Base-by-base conservation (phyloP, 1,284 basidiomycete genomes). In the Tranzscheliella williamsii region DNA sequence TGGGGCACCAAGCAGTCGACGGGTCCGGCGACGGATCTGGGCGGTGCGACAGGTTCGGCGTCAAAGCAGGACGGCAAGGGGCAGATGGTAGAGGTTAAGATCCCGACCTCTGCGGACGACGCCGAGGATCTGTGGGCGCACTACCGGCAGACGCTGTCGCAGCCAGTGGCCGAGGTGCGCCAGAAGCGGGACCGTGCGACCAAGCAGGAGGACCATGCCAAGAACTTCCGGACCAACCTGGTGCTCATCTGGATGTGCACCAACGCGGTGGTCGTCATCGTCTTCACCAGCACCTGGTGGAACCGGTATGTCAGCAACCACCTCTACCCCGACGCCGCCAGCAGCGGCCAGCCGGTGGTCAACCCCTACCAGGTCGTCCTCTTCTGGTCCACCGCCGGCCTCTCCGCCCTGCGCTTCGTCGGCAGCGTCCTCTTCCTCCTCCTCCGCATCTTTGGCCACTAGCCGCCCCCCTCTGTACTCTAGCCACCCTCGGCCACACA, bases 141-240 rank as follows among this genome's bases (percentile, higher is more conserved):
- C 48, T 73, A 74, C 30, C 64, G 70, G 35, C 71, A 73, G 39
- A 67, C 70, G 18, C 63, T 76, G 1, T 45, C 64, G 3, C 51
- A 51, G 24, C 67, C 67, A 5, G 34, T 50, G 3, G 38, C 48
- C 15, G 44, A 56, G 23, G 63, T 51, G 27, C 40, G 49, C 43
- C 34, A 51, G 40, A 57, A 51, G 38, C 55, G 62, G 17, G 73
- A 76, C 44, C 43, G 52, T 29, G 73, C 69, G 33, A 60, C 57
- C 17, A 52, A 52, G 32, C 71, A 73, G 48, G 64, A 62, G 36
- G 74, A 55, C 48, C 68, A 74, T 42, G 80, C 79, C 50, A 73
- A 66, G 0, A 89, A 88, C 75, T 89, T 95, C 67, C 82, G 91
- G 55, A 95, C 91, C 13, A 94, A 93, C 79, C 89, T 92, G n/a